A percentile compares a stretch with the other conserved stretches of the same genome.
Evolutionary conservation across 2,329 filamentous ascomycete species (phyloP).

Genomic region (Malbranchea zuffiana): DNA sequence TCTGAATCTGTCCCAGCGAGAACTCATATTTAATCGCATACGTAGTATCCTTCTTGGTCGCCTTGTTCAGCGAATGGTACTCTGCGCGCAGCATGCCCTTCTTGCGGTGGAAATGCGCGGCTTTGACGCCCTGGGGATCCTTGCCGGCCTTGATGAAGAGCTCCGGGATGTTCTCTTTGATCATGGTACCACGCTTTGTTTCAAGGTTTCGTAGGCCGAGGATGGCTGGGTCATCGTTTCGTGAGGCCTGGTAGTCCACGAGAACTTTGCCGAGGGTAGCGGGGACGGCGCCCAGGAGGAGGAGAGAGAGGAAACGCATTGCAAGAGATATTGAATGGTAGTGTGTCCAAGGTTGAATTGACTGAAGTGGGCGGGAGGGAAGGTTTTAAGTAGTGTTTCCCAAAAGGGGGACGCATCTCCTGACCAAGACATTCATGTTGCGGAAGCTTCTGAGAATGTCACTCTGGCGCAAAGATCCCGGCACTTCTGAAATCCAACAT

Average conservation of each 20-base stretch:
- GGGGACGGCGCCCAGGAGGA: conserved; percentile 4
- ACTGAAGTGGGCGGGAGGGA: too few relatives aligned
- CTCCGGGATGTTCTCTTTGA: conserved; percentile 9
- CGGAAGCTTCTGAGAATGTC: too few relatives aligned
- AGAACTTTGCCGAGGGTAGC: conserved; percentile 7
- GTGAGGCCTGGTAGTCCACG: conserved; percentile 10
- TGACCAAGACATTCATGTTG: too few relatives aligned
- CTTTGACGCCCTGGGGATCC: conserved; percentile 9
- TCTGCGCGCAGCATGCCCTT: conserved; percentile 10
- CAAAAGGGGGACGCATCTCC: too few relatives aligned
- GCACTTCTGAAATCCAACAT: too few relatives aligned
- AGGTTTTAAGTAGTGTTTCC: too few relatives aligned
- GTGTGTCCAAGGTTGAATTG: too few relatives aligned
- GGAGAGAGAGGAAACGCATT: conserved; percentile 9
- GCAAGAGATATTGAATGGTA: too few relatives aligned
- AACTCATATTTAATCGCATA: conserved; percentile 13
- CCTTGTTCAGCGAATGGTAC: conserved; percentile 11
- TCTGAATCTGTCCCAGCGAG: conserved; percentile 7
- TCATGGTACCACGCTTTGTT: conserved; percentile 6
- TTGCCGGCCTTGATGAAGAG: conserved; percentile 11
- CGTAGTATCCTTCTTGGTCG: conserved; percentile 10
- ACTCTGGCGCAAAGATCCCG: too few relatives aligned
- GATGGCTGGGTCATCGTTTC: conserved; percentile 9
- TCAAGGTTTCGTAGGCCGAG: conserved; percentile 12
- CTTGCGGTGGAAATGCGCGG: conserved; percentile 12